A percentile compares a stretch with the other conserved stretches of the same genome.
phyloP scores from a whole-genome alignment of 352 stramenopile genomes.

The Globisporangium polare region DNA sequence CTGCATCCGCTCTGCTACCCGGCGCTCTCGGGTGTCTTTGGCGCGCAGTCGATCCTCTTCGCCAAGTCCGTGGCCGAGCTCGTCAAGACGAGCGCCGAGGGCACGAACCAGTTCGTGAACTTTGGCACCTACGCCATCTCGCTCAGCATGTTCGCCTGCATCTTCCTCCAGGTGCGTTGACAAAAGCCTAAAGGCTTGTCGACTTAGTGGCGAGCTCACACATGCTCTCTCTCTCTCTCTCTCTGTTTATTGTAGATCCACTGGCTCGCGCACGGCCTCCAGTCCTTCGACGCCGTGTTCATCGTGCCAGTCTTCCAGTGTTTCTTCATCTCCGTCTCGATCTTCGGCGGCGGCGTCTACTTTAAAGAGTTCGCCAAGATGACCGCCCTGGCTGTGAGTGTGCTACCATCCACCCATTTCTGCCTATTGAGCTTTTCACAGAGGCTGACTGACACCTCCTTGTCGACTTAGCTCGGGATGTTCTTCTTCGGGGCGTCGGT shows the following conservation, averaged over 20 bases:
- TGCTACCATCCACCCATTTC: neutral
- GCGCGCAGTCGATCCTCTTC: constrained; percentile 78
- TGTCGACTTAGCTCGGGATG: constrained; percentile 37
- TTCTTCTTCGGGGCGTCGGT: constrained; percentile 69
- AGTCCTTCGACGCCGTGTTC: constrained; percentile 85
- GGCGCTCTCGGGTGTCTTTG: constrained; percentile 69
- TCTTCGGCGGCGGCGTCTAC: constrained; percentile 86
- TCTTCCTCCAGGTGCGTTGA: constrained; percentile 61
- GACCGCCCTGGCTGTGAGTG: constrained; percentile 33
- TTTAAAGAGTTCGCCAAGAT: constrained; percentile 83
- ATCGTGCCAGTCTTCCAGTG: constrained; percentile 85
- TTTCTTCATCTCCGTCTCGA: constrained; percentile 90
- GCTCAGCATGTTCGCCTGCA: constrained; percentile 71
- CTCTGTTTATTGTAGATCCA: constrained; percentile 43
- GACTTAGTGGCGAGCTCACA: neutral
- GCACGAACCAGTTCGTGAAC: constrained; percentile 66
- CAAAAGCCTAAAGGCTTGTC: neutral
- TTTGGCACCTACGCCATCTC: constrained; percentile 79
- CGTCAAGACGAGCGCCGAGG: constrained; percentile 73
- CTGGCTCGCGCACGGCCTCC: constrained; percentile 79
- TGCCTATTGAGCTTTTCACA: neutral
- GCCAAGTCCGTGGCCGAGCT: constrained; percentile 81
- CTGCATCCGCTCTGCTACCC: constrained; percentile 71
- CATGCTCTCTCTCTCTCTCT: neutral
- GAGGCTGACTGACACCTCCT: neutral